Evolutionary conservation across 75 land plant species (phyloP).

Genomic region (Isoetes taiwanensis): DNA sequence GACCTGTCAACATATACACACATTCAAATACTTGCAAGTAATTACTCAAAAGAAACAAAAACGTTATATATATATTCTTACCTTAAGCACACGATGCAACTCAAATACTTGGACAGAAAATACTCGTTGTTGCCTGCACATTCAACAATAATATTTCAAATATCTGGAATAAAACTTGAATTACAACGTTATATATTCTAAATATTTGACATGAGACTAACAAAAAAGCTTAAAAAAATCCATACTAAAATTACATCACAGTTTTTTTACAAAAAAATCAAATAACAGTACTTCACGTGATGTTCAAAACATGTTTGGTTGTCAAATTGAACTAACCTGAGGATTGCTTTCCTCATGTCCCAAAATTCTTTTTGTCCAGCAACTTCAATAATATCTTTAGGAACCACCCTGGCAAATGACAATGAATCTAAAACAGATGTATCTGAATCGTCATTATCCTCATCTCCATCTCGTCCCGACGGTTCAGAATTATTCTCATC

Average conservation of each 20-base stretch:
- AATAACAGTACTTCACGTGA: too few species aligned
- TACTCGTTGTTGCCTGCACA: slow-evolving; percentile 51
- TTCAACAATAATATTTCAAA: too few species aligned
- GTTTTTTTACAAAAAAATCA: too few species aligned
- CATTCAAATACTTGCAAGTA: neutral
- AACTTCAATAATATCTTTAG: slow-evolving; percentile 52
- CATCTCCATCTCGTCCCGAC: slow-evolving; percentile 15
- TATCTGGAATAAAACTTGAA: too few species aligned
- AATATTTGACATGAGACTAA: too few species aligned
- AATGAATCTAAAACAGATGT: slow-evolving; percentile 44
- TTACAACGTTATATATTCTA: too few species aligned
- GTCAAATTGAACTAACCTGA: too few species aligned
- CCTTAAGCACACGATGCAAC: slow-evolving; percentile 50
- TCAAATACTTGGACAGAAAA: slow-evolving; percentile 55
- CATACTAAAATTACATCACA: neutral
- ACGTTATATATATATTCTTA: slow-evolving; percentile 9
- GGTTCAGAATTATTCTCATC: too few species aligned
- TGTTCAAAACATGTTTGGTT: too few species aligned
- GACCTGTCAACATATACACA: neutral
- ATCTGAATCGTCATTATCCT: slow-evolving; percentile 35
- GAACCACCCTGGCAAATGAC: slow-evolving; percentile 29
- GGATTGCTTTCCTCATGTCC: slow-evolving; percentile 61
- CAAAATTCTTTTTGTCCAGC: slow-evolving; percentile 65
- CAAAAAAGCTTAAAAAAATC: neutral
- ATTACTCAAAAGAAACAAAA: neutral